phyloP scores from a whole-genome alignment of 2,329 filamentous ascomycete genomes.

The Cladophialophora yegresii region DNA sequence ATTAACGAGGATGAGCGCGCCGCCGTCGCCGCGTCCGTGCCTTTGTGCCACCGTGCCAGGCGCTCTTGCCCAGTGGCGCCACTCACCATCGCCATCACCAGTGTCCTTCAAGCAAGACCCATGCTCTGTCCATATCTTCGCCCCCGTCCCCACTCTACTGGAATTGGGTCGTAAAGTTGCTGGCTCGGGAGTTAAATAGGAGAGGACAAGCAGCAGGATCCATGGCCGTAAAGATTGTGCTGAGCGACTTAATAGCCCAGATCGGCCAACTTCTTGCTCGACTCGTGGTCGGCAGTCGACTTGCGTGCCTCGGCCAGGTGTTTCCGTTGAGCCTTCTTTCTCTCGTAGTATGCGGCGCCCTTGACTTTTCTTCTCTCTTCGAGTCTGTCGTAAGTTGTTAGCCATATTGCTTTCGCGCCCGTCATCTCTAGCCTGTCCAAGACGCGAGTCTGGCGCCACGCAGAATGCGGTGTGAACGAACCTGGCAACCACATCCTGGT shows the following conservation, averaged over 20 bases:
- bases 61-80: background rate
- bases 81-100: background rate
- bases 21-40: background rate
- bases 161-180: slow-evolving; percentile 6
- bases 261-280: slow-evolving; percentile 80
- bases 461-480: slow-evolving; percentile 56
- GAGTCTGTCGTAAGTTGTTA: slow-evolving; percentile 61
- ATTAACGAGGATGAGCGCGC: background rate
- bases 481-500: slow-evolving; percentile 98
- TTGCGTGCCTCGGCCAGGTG: slow-evolving; percentile 92
- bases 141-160: background rate
- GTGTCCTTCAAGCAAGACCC: background rate
- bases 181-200: background rate
- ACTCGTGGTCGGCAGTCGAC: slow-evolving; percentile 83
- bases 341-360: slow-evolving; percentile 98
- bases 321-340: slow-evolving; percentile 95
- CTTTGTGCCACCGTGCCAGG: background rate
- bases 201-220: slow-evolving; percentile 10
- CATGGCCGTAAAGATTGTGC: slow-evolving; percentile 34
- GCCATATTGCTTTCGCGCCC: background rate
- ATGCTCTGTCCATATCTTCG: slow-evolving; percentile 1
- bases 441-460: background rate
- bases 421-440: background rate
- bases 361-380: slow-evolving; percentile 99
- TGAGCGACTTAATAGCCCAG: slow-evolving; percentile 75